Evolutionary conservation across 1,284 basidiomycete genomes (phyloP), one percentile per base, ranked within the genome.

Genomic region (Trametes sp.): DNA sequence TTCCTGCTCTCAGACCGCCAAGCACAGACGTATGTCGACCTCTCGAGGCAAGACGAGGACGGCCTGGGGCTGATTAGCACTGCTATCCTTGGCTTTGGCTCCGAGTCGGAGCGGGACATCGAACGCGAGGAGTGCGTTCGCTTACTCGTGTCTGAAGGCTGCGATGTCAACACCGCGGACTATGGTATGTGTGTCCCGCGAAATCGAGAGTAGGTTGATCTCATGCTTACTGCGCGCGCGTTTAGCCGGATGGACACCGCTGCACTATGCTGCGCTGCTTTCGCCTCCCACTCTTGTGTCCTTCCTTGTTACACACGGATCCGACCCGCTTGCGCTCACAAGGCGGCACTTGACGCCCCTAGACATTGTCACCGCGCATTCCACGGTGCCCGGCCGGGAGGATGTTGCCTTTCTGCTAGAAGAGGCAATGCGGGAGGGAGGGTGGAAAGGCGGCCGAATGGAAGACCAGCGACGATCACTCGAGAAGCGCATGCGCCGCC

Each of bases 221-320:
- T 60, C 42, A 55, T 29, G 16, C 26, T 31, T 33, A 14, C 48
- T 52, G 28, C 54, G 42, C 33, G 26, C 26, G 21, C 49, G 23
- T 41, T 16, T 71, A 95, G 94, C 86, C 62, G 96, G 96, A 44
- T 98, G 96, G 96, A 96, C 94, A 3, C 89, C 96, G 1, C 81
- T 99, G n/a, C 97, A 98, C 74, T 93, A 97, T 80, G 95, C 96
- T 11, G 93, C 92, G 16, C 79, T 98, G 59, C 81, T 94, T 50
- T 90, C 95, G 14, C 95, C 97, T 36, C 92, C 96, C 7, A 96
- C 96, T 1, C 82, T 98, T 19, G 88, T 98, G 36, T 94, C 95
- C 0, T 93, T 95, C 80, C 83, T 99, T 28, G 89, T 98, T 77
- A 96, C 94, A 19, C 93, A 95, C 69, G 95, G 96, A 44, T 93